phyloP scores from a whole-genome alignment of 148 eudicot species.

The Gaultheria prostrata region DNA sequence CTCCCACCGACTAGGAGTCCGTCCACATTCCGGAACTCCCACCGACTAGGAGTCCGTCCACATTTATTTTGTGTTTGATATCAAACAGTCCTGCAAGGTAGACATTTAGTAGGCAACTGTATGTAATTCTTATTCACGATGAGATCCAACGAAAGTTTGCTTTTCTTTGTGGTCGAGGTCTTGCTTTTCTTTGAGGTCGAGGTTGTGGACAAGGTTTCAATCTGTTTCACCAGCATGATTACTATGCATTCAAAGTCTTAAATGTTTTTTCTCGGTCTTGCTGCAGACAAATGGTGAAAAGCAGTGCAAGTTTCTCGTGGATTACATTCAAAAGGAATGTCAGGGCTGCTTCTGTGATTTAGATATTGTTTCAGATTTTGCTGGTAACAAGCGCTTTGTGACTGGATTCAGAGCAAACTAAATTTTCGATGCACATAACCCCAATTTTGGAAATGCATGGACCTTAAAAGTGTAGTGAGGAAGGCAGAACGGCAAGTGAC shows the following conservation, averaged over 20 bases:
- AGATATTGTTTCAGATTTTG: slow-evolving; percentile 65
- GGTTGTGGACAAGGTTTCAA: background rate
- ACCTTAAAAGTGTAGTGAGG: background rate
- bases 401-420: slow-evolving; percentile 45
- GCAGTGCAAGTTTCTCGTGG: slow-evolving; percentile 68
- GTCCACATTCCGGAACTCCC: background rate
- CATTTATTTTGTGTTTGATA: background rate
- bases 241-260: background rate
- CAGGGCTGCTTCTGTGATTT: slow-evolving; percentile 46
- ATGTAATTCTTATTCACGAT: background rate
- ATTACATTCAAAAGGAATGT: slow-evolving; percentile 39
- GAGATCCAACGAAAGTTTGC: background rate
- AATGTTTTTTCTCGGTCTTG: background rate
- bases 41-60: background rate
- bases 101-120: background rate
- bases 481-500: background rate
- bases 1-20: background rate
- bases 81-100: background rate
- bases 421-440: background rate
- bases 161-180: background rate
- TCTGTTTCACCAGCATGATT: background rate
- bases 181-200: background rate
- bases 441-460: background rate
- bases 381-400: slow-evolving; percentile 71
- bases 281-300: slow-evolving; percentile 84